Evolutionary conservation across 768 basidiomycete genomes (phyloP), one percentile per base, ranked within the genome.

Genomic region (Termitomyces sp.): DNA sequence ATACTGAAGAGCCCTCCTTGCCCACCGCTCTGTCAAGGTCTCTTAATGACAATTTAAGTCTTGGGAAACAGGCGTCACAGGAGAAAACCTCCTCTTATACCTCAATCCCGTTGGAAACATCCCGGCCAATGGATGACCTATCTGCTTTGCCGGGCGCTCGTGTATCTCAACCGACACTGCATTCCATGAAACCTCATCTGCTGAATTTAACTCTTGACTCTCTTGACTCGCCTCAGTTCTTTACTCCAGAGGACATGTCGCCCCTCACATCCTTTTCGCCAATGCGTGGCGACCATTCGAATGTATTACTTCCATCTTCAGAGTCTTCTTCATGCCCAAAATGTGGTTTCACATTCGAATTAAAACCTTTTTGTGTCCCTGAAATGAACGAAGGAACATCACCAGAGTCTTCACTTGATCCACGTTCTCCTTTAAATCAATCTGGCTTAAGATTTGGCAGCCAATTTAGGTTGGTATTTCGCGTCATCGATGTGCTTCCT

Each of bases 201-300:
- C 52, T 41, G 39, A 55, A 57, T 49, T 31, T 47, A 13, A 52
- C 59, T 20, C 48, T 67, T 18, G 59, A 64, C 42, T 60, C 67
- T n/a, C 48, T 65, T 36, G 51, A 39, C 22, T 64, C 62, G 39
- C 66, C 65, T n/a, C 36, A n/a, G 18, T 54, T 58, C 20, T 59
- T 57, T 18, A 59, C 61, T 4, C 49, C 58, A 34, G 56, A 55
- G 37, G 34, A 30, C 12, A 41, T 27, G 36, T 50, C 50, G 13
- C 39, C 33, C 24, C 20, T 49, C 20, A 33, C 55, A 4, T 53
- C 62, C 37, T 4, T 12, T 41, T 49, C 44, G 15, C 12, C 30
- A 45, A 36, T 27, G 34, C 54, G 11, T 20, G 9, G 36, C 70
- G 66, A 27, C 60, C 53, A 55, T 72, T 27, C 18, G 3, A 13